Percentiles rank a stretch among this genome's conserved stretches.
Evolutionary conservation across 345 rosid genomes (phyloP).

Genomic region (Eucalyptus sideroxylon): DNA sequence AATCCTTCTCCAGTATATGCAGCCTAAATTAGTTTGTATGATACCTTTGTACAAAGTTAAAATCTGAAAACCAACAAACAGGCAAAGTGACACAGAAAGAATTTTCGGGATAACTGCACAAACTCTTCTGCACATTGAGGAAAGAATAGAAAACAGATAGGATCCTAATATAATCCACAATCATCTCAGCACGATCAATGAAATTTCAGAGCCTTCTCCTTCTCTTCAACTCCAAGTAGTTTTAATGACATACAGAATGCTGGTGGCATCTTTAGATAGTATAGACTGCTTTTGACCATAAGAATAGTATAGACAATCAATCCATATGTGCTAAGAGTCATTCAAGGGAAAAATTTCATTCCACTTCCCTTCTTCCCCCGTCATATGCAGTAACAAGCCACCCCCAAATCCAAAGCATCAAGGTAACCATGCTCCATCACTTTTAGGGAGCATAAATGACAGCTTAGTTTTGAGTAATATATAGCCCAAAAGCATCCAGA

Average conservation of each 20-base stretch:
- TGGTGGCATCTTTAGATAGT: not conserved
- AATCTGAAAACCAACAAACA: not conserved
- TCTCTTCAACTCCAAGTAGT: not conserved
- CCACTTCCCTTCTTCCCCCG: not conserved
- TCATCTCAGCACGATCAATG: not conserved
- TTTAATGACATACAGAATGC: not conserved
- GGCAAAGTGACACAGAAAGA: not conserved
- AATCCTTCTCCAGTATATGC: not conserved
- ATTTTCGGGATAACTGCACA: not conserved
- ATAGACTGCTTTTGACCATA: not conserved
- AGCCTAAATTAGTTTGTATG: not conserved
- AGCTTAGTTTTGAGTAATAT: not conserved
- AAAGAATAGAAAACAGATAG: not conserved
- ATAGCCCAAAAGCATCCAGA: not conserved
- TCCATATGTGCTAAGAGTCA: not conserved
- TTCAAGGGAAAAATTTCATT: not conserved
- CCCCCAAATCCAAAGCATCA: not conserved
- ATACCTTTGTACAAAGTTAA: not conserved
- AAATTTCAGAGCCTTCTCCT: not conserved
- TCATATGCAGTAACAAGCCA: not conserved
- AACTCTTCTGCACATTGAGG: not conserved
- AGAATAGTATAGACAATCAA: not conserved
- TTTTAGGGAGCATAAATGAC: not conserved
- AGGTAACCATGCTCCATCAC: not conserved
- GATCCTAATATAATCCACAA: not conserved